Evolutionary conservation across 2,329 filamentous ascomycete genomes (phyloP), one percentile per base, ranked within the genome.

Genomic region (Xylariaceae sp.): DNA sequence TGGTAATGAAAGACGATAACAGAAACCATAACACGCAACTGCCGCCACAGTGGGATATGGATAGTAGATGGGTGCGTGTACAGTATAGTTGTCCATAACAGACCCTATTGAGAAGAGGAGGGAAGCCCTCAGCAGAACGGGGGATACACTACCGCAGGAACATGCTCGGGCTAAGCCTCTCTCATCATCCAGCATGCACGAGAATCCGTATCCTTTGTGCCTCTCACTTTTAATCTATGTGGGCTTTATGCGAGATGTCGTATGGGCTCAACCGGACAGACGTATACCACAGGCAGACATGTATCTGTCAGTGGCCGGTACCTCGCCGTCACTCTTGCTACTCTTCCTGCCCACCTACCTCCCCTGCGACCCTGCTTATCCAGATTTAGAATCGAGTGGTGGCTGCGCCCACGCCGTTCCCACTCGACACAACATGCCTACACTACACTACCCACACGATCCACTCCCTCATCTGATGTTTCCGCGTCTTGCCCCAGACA

Each of bases 401-500:
- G 65, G 62, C 67, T 69, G 69, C 66, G 66, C 67, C 69, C 62
- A 61, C 62, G 61, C 48, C 46, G 53, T 51, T 29, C 53, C 59
- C 52, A 48, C 55, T 60, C 56, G 51, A 58, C 55, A 61, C 63
- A 49, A 59, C 61, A 61, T 60, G 63, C 37, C 46, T 43, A 61
- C 60, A 46, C 54, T 37, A 57, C 56, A 34, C 48, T 56, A 62
- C 43, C 60, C 56, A 65, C 60, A 48, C 53, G 41, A 52, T 53
- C 55, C 63, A 67, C 65, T 70, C 68, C 71, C 71, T 71, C 74
- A 73, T 75, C 71, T 75, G 70, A 74, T 73, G 71, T 75, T 75
- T 73, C 71, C 70, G 56, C 34, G 67, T 72, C 71, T 74, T 76
- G 72, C 73, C 73, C 75, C 75, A 77, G 74, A 77, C 73, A 73